Base-by-base conservation (phyloP, 164 flowering plant species). In the Tetracentron sinense region DNA sequence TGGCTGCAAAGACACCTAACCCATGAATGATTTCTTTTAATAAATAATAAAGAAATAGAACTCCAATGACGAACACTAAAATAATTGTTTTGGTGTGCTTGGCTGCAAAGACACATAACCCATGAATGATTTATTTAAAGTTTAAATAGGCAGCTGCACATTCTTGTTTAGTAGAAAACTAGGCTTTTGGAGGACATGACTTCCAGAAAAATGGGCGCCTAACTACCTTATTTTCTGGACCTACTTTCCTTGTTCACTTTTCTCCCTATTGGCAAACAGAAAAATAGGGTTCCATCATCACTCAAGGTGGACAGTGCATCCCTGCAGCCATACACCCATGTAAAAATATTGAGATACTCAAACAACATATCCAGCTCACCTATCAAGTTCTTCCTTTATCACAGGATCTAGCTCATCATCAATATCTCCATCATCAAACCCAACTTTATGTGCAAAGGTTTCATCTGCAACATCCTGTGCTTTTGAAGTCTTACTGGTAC, bases 351-450 rank as follows among this genome's bases (percentile, higher is more conserved):
- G 10, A 52, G 12, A 27, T 25, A 7, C 5, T 12, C 15, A 58
- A 35, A 29, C 20, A 29, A 33, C 23, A 49, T 15, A 3, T 16
- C 61, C 58, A 66, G 17, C 81, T 74, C 62, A 88, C 97, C 97
- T 88, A 69, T 91, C 97, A 68, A 88, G 76, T 66, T 88, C 74
- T 69, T 85, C 91, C 75, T 75, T 85, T 79, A 84, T 78, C 33
- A 80, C 88, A 50, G 97, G 97, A 76, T 91, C 97, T 42, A 88
- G 67, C 68, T 74, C 96, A 75, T 88, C 97, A 72, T 88, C 91
- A 61, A 78, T 65, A 63, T 85, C 92, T 38, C 66, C 76, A 72
- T 83, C 97, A 59, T 86, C 92, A 78, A 80, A 80, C 46, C 86
- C 96, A 59, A 69, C 66, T 60, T 80, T 82, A 20, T 82, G 76